Conservation (phyloP, 805 yeast genomes). For the Candida wancherniae region DNA sequence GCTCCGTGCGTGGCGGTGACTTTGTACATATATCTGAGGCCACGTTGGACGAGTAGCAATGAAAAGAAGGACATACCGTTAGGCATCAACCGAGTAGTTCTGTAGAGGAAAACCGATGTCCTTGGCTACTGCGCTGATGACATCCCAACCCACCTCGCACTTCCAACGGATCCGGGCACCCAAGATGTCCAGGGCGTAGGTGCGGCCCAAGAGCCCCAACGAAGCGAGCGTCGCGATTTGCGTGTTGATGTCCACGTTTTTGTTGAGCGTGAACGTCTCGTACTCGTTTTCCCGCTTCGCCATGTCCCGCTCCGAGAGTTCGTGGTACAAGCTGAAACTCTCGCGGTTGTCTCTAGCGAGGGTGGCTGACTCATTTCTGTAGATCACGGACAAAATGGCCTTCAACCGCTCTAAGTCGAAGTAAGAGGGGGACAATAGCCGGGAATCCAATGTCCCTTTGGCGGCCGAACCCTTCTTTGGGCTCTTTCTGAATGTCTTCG, state of each 20-base stretch:
- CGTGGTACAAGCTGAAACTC: slow-evolving; percentile 22
- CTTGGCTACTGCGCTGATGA: slow-evolving; percentile 53
- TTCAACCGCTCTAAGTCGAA: slow-evolving; percentile 76
- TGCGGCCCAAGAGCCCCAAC: slow-evolving; percentile 46
- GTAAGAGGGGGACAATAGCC: slow-evolving; percentile 63
- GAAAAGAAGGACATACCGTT: too few relatives aligned
- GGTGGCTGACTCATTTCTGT: slow-evolving; percentile 36
- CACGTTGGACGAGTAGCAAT: slow-evolving; percentile 14
- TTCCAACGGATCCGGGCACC: slow-evolving; percentile 74
- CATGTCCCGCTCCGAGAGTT: slow-evolving; percentile 31
- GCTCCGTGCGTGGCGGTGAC: slow-evolving; percentile 23
- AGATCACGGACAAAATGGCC: slow-evolving; percentile 74
- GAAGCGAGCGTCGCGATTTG: slow-evolving; percentile 58
- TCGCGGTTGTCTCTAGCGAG: slow-evolving; percentile 23
- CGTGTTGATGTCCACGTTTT: slow-evolving; percentile 46
- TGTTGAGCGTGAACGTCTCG: slow-evolving; percentile 31
- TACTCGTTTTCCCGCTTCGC: slow-evolving; percentile 30
- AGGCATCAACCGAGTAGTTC: slow-evolving; percentile 46
- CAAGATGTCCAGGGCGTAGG: slow-evolving; percentile 46
- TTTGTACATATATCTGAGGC: slow-evolving; percentile 24
- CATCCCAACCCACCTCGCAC: slow-evolving; percentile 67
- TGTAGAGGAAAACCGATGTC: slow-evolving; percentile 64
- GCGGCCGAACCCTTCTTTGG: slow-evolving; percentile 29
- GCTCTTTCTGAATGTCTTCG: slow-evolving; percentile 38
- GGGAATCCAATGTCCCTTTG: slow-evolving; percentile 36